phyloP scores from a whole-genome alignment of 2,329 filamentous ascomycete species.

The Capronia americana region DNA sequence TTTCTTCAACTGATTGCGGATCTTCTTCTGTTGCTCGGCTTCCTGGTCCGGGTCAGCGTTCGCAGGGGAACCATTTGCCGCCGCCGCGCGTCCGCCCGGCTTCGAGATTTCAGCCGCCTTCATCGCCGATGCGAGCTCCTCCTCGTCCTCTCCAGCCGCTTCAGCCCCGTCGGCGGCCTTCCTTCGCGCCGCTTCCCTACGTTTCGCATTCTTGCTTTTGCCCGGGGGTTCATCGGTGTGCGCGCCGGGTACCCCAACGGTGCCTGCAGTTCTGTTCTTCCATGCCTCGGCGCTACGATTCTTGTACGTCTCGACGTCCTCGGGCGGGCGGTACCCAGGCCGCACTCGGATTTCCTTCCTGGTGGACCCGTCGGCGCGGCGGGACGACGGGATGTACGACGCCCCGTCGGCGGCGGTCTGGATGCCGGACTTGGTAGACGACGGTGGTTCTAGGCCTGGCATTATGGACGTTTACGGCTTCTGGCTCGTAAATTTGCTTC shows the following conservation, averaged over 20 bases:
- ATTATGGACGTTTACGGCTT: neutral
- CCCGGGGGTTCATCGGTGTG: conserved; percentile 60
- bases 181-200: conserved; percentile 64
- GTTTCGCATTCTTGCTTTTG: conserved; percentile 86
- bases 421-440: conserved; percentile 64
- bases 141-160: conserved; percentile 44
- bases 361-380: conserved; percentile 85
- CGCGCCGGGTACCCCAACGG: conserved; percentile 76
- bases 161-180: conserved; percentile 61
- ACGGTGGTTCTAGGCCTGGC: conserved; percentile 5
- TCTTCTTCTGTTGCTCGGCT: conserved; percentile 88
- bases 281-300: conserved; percentile 87
- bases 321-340: conserved; percentile 89
- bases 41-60: conserved; percentile 66
- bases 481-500: neutral
- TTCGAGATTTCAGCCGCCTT: conserved; percentile 30
- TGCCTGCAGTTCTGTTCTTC: conserved; percentile 69
- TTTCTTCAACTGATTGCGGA: conserved; percentile 90
- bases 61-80: conserved; percentile 40
- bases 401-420: conserved; percentile 81
- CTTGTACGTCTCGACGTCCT: conserved; percentile 96
- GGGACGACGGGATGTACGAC: conserved; percentile 86
- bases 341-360: conserved; percentile 92
- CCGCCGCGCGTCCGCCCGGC: conserved; percentile 39
- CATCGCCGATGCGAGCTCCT: conserved; percentile 44